Evolutionary conservation across 176 grass and related monocot species (phyloP), one percentile per base, ranked within the genome.

Genomic region (Oryza glumipatula): DNA sequence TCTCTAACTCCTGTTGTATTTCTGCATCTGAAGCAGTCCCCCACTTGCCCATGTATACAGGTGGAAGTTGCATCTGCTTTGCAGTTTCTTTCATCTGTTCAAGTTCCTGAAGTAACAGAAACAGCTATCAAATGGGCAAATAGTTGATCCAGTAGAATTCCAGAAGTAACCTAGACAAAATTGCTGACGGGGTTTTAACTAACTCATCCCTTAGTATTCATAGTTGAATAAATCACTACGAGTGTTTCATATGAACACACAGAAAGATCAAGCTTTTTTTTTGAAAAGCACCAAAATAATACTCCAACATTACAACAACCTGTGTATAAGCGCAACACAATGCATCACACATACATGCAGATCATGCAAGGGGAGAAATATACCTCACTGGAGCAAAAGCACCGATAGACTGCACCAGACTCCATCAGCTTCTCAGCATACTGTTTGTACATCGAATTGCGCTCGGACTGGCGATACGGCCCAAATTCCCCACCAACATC

Each of bases 71-170:
- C 88, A 87, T 78, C 21, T 83, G 89, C 82, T 99, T 96, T 17
- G 96, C 91, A 24, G 85, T 87, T 86, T 92, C 93, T 83, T 96
- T 99, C 96, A 99, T 99, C 89, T 95, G 89, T 82, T 99, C 96
- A 45, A 99, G 89, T 89, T 99, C 96, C 96, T 98, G 68, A 23
- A 85, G 54, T 66, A 73, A 72, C 58, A 60, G 41, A 7, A 46
- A 36, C 17, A 33, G 56, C 68, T 79, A 74, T 67, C 38, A 72
- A 54, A 81, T 22, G 3, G 47, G 39, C 7, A 5, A 65, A 17
- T 35, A 48, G 21, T 64, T 26, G 15, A 84, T 73, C 14, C 7
- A 39, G 14, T 64, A 32, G 30, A 32, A 32, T 32, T 32, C 2
- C 30, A 32, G 30, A 67, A 71, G 58, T 9, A 81, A 82, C 33